Percentiles rank a stretch among this genome's conserved stretches.
Conservation (phyloP, 2,329 filamentous ascomycete genomes). For the Trichoderma sp. region DNA sequence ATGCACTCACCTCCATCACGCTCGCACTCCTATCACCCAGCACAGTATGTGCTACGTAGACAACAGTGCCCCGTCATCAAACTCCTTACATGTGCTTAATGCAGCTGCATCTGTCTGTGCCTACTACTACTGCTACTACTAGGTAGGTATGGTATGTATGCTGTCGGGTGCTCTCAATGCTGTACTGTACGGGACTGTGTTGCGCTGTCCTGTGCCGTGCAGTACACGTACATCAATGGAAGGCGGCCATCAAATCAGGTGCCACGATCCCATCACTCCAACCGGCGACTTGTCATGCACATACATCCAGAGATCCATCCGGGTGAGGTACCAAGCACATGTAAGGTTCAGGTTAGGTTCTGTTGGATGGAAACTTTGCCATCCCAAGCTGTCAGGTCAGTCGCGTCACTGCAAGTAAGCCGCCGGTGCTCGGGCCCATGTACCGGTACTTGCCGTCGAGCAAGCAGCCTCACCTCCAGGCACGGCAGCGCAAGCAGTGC, state of each 20-base stretch:
- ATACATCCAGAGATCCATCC: background rate
- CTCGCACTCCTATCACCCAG: background rate
- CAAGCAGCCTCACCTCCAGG: background rate
- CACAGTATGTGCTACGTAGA: too few species aligned
- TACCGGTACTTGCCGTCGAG: background rate
- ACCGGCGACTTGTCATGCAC: background rate
- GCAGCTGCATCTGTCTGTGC: background rate
- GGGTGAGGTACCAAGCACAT: background rate
- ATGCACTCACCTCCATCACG: background rate
- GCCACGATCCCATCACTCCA: background rate
- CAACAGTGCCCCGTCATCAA: background rate
- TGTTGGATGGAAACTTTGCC: background rate
- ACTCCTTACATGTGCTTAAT: background rate
- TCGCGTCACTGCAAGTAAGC: slow-evolving; percentile 1
- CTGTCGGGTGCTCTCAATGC: too few species aligned
- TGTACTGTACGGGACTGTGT: too few species aligned
- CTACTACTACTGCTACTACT: too few species aligned
- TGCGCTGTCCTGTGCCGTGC: background rate
- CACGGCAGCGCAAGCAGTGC: too few species aligned
- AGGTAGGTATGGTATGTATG: too few species aligned
- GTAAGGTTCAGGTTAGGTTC: background rate
- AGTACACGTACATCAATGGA: background rate
- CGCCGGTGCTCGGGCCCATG: background rate
- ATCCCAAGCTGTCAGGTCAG: background rate
- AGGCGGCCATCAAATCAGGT: too few species aligned